Evolutionary conservation across 31 red algal species (phyloP).

Genomic region (Porphyra umbilicalis): DNA sequence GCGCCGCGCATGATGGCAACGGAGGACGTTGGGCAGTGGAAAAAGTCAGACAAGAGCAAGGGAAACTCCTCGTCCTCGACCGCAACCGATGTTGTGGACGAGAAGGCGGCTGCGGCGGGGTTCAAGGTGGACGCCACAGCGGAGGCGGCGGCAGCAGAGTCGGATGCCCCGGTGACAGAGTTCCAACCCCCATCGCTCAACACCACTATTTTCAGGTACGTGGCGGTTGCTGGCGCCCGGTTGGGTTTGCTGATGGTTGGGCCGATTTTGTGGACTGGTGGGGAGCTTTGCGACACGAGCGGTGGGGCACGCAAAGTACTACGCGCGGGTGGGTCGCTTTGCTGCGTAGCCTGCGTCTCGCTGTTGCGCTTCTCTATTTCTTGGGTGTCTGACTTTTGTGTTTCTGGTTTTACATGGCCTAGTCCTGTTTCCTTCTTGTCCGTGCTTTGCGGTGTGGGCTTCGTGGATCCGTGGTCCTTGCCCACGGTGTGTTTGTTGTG

Average conservation of each 20-base stretch:
- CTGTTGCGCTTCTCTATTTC: not conserved
- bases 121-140: not conserved
- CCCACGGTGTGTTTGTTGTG: not conserved
- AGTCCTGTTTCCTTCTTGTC: not conserved
- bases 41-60: not conserved
- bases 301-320: not conserved
- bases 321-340: not conserved
- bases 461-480: not conserved
- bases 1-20: not conserved
- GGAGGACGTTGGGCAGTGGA: not conserved
- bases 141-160: not conserved
- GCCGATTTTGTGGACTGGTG: too few relatives aligned
- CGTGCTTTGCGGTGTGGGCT: not conserved
- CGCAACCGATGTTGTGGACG: too few relatives aligned
- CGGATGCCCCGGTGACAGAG: not conserved
- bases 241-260: not conserved
- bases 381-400: not conserved
- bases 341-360: not conserved
- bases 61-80: not conserved
- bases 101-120: not conserved
- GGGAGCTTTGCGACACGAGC: too few relatives aligned
- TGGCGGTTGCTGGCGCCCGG: not conserved
- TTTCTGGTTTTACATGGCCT: not conserved
- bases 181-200: constrained; percentile 43
- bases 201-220: constrained; percentile 32